phyloP scores from a whole-genome alignment of 192 early-diverging fungal species.

The Linnemannia schmuckeri region DNA sequence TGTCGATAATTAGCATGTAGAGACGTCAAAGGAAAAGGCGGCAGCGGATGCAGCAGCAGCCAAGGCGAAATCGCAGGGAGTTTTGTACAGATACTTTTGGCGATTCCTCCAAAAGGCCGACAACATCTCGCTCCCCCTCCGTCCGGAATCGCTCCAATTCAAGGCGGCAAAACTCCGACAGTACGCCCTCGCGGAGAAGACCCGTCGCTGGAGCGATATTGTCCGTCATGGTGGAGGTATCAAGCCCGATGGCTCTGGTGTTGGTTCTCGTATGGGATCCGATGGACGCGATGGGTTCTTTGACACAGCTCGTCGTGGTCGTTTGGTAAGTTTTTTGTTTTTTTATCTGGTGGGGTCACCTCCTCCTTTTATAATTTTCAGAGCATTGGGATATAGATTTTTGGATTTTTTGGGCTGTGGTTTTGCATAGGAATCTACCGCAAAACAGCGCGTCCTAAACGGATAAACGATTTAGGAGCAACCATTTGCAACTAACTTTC shows the following conservation, averaged over 20 bases:
- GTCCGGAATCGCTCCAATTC: constrained; percentile 55
- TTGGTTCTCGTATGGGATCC: constrained; percentile 30
- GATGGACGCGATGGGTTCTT: constrained; percentile 54
- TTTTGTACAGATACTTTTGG: constrained; percentile 3
- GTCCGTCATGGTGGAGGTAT: constrained; percentile 54
- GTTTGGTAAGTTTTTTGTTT: constrained; percentile 32
- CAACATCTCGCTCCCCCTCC: constrained; percentile 45
- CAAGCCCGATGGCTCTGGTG: constrained; percentile 53
- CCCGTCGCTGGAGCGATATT: constrained; percentile 53
- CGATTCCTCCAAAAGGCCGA: constrained; percentile 19
- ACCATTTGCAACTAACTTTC: not conserved
- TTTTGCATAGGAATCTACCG: not conserved
- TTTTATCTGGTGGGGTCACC: not conserved
- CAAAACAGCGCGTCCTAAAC: not conserved
- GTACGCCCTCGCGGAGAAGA: constrained; percentile 49
- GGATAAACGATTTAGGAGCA: not conserved
- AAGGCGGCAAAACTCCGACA: constrained; percentile 45
- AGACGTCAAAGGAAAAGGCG: constrained; percentile 32
- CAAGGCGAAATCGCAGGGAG: constrained; percentile 10
- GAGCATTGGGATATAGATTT: not conserved
- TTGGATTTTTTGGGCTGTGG: not conserved
- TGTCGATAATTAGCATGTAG: constrained; percentile 25
- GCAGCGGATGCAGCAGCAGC: constrained; percentile 7
- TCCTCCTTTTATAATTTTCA: too few species aligned
- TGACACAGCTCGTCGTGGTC: constrained; percentile 31